These are phyloP conservation scores for Clavaria fumosa DNA, from an alignment of 768 basidiomycete genomes.

Conservation along the genomic window DNA sequence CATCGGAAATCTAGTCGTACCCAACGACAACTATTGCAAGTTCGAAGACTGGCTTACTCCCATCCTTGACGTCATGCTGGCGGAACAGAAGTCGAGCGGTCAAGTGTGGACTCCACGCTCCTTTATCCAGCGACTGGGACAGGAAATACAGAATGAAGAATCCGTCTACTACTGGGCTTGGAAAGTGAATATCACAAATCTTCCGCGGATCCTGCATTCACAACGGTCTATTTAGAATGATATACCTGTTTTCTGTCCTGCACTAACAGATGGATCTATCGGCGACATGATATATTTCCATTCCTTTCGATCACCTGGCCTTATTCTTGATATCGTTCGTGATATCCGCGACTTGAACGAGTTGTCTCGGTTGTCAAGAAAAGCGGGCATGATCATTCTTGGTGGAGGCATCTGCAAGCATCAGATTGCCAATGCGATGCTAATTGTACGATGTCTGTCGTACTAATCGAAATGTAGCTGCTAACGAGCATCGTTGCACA, in stretches of 20 bases:
- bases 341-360: conserved; percentile 92
- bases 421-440: conserved; percentile 99
- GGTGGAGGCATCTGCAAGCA: conserved; percentile 99
- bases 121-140: conserved; percentile 86
- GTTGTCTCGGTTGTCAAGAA: conserved; percentile 67
- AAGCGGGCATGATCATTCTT: conserved; percentile 96
- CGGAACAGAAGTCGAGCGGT: conserved; percentile 62
- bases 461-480: background rate
- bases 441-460: conserved; percentile 59
- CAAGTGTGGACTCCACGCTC: conserved; percentile 84
- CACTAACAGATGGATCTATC: conserved; percentile 92
- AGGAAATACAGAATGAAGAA: conserved; percentile 93
- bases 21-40: conserved; percentile 98
- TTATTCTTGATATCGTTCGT: conserved; percentile 84
- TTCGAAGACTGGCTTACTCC: conserved; percentile 99
- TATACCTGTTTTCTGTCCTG: conserved; percentile 97
- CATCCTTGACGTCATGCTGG: conserved; percentile 79
- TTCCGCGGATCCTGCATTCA: conserved; percentile 8
- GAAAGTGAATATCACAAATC: conserved; percentile 50
- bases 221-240: conserved; percentile 91
- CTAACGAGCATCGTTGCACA: conserved; percentile 18
- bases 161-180: conserved; percentile 99
- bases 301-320: conserved; percentile 74
- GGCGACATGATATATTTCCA: conserved; percentile 99
- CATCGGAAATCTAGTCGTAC: conserved; percentile 90